Conservation (phyloP, 2,329 filamentous ascomycete genomes). For the Orbilia javanica region DNA sequence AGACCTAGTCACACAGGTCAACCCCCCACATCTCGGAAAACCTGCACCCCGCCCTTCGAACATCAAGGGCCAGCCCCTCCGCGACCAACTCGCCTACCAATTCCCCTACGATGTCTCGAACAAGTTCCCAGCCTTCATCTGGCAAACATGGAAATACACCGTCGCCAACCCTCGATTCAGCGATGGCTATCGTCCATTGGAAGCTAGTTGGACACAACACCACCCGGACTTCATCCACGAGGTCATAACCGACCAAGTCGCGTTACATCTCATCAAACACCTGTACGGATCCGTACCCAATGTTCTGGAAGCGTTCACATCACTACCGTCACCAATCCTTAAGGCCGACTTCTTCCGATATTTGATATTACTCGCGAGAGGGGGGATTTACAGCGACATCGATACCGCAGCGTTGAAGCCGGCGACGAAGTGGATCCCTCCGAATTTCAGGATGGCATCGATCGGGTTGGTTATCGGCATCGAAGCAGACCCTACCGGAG, state of each 20-base stretch:
- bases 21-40: constrained; percentile 23
- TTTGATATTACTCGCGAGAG: constrained; percentile 79
- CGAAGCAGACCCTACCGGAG: constrained; percentile 92
- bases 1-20: constrained; percentile 37
- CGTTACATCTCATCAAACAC: constrained; percentile 82
- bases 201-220: constrained; percentile 87
- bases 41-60: constrained; percentile 19
- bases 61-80: constrained; percentile 67
- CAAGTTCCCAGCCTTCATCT: constrained; percentile 97
- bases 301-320: constrained; percentile 80
- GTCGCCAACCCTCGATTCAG: constrained; percentile 81
- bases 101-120: constrained; percentile 90
- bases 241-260: constrained; percentile 85
- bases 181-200: constrained; percentile 80
- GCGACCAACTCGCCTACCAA: constrained; percentile 87
- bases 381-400: constrained; percentile 90
- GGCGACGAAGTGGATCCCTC: constrained; percentile 87
- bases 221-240: constrained; percentile 96
- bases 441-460: constrained; percentile 78
- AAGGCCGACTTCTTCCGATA: constrained; percentile 78
- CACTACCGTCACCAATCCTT: constrained; percentile 76
- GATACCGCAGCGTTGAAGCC: constrained; percentile 88
- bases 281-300: constrained; percentile 87
- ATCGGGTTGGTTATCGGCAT: constrained; percentile 93
- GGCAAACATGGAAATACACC: constrained; percentile 97